A percentile compares a stretch with the other conserved stretches of the same genome.
These are phyloP conservation scores for Benincasa hispida DNA, from an alignment of 306 rosid genomes.

Conservation along the genomic window DNA sequence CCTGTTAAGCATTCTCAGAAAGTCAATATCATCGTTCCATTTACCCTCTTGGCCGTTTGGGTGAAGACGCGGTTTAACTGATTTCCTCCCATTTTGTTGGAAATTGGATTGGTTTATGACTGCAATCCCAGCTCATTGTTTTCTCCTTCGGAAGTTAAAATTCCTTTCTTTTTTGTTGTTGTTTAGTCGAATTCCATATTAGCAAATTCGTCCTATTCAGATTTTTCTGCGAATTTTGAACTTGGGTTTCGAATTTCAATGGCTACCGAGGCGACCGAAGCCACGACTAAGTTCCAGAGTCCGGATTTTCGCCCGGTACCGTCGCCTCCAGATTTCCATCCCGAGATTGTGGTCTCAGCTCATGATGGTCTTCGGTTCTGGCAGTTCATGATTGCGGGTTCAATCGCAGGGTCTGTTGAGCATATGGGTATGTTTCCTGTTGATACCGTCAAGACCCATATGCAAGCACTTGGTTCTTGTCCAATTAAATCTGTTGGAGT, in stretches of 20 bases:
- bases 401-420: slow-evolving; percentile 63
- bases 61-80: background rate
- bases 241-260: background rate
- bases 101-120: background rate
- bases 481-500: slow-evolving; percentile 51
- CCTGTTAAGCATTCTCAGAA: background rate
- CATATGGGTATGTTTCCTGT: slow-evolving; percentile 94
- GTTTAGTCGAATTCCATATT: background rate
- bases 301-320: slow-evolving; percentile 22
- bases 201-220: background rate
- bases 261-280: slow-evolving; percentile 31
- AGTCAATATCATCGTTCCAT: background rate
- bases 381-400: slow-evolving; percentile 87
- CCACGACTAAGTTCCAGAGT: slow-evolving; percentile 15
- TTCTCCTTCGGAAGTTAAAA: background rate
- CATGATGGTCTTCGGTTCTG: slow-evolving; percentile 82
- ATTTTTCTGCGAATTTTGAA: background rate
- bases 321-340: slow-evolving; percentile 36
- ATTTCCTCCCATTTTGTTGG: slow-evolving; percentile 1
- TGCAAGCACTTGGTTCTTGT: slow-evolving; percentile 71
- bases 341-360: slow-evolving; percentile 23
- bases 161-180: background rate
- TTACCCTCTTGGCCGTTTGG: background rate
- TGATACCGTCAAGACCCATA: slow-evolving; percentile 84
- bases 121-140: background rate